phyloP scores from a whole-genome alignment of 805 yeast genomes.

The Maudiozyma bulderi region DNA sequence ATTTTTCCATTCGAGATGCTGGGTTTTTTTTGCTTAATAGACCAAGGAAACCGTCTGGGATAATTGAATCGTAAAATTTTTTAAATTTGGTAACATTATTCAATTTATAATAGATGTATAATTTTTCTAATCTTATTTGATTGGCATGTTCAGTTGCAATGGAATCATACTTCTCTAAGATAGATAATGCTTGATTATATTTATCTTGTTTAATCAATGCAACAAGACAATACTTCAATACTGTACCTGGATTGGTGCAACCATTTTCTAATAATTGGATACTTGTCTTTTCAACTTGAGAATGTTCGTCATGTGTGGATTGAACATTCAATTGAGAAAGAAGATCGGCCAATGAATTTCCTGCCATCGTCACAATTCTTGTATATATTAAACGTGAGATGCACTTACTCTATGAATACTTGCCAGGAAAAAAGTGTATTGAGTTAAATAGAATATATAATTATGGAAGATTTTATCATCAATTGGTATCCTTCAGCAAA shows the following conservation, averaged over 20 bases:
- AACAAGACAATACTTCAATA: constrained; percentile 40
- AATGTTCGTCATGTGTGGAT: constrained; percentile 22
- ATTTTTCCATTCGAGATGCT: constrained; percentile 2
- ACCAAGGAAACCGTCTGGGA: constrained; percentile 7
- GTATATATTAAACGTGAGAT: neutral
- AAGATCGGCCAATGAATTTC: constrained; percentile 17
- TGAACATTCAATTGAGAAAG: constrained; percentile 24
- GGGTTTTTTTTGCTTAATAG: constrained; percentile 4
- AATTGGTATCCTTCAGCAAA: no score
- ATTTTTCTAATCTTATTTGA: constrained; percentile 40
- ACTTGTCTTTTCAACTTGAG: constrained; percentile 22
- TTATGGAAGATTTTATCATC: neutral
- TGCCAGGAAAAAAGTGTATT: neutral
- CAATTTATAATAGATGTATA: constrained; percentile 56
- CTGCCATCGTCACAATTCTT: constrained; percentile 11
- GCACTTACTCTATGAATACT: neutral
- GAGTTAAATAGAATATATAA: neutral
- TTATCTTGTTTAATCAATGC: constrained; percentile 58
- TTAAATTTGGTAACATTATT: constrained; percentile 29
- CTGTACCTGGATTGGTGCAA: constrained; percentile 12
- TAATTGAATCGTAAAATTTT: constrained; percentile 13
- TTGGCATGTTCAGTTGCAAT: constrained; percentile 30
- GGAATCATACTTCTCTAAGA: constrained; percentile 32
- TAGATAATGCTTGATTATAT: constrained; percentile 41
- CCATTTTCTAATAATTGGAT: constrained; percentile 15